Conservation (phyloP, 306 rosid genomes). For the Quercus aquifolioides region DNA sequence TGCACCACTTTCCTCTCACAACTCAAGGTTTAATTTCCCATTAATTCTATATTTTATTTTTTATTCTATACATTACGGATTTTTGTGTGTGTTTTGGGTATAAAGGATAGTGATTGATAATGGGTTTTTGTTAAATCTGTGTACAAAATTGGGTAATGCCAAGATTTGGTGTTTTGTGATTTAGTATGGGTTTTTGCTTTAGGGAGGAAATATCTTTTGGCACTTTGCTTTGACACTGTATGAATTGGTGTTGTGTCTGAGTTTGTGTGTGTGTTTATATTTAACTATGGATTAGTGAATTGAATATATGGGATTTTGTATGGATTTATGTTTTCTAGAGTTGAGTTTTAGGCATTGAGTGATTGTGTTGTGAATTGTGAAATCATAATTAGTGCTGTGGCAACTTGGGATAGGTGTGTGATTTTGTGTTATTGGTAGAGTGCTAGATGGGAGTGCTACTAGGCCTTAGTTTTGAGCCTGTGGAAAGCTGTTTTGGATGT, state of each 20-base stretch:
- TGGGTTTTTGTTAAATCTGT: not conserved
- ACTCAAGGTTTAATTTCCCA: conserved; percentile 56
- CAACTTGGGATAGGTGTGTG: no score
- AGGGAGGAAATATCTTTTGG: no score
- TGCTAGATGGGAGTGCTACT: not conserved
- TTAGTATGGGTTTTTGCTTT: not conserved
- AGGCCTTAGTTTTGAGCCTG: not conserved
- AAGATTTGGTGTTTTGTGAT: not conserved
- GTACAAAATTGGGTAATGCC: not conserved
- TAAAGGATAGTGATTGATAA: not conserved
- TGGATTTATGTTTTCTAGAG: not conserved
- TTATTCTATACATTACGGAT: not conserved
- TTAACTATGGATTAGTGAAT: not conserved
- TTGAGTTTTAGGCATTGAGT: not conserved
- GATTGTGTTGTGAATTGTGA: no score
- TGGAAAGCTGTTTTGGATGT: not conserved
- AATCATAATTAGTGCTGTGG: no score
- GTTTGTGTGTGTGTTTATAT: no score
- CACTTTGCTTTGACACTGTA: not conserved
- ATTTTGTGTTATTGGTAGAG: not conserved
- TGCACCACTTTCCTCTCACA: conserved; percentile 53
- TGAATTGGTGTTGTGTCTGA: no score
- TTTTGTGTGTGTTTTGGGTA: not conserved
- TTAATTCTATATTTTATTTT: not conserved
- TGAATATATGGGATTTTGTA: not conserved